Percentiles rank a stretch among this genome's conserved stretches.
These are phyloP conservation scores for Salinomyces thailandicus DNA, from an alignment of 2,329 filamentous ascomycete genomes.

Conservation along the genomic window DNA sequence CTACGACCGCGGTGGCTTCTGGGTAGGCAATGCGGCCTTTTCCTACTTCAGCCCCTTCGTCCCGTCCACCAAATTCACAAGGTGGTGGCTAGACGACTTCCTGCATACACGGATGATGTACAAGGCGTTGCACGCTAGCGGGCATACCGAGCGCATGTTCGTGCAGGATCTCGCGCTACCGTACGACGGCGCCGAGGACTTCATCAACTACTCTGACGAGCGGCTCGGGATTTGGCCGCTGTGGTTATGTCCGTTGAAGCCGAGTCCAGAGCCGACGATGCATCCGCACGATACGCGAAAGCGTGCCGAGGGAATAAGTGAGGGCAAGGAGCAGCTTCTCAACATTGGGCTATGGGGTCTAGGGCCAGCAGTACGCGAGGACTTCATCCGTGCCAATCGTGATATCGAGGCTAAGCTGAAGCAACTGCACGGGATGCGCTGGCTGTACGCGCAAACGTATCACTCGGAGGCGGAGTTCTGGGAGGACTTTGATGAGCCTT, in stretches of 20 bases:
- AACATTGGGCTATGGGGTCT: slow-evolving; percentile 57
- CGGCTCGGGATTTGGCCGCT: slow-evolving; percentile 36
- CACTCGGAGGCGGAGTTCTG: slow-evolving; percentile 61
- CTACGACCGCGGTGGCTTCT: slow-evolving; percentile 60
- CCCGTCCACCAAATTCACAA: slow-evolving; percentile 55
- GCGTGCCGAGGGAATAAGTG: background rate
- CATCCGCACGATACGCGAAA: slow-evolving; percentile 20
- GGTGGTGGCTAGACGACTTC: slow-evolving; percentile 51
- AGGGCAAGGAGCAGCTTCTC: slow-evolving; percentile 31
- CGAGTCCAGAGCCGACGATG: slow-evolving; percentile 20
- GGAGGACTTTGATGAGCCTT: slow-evolving; percentile 49
- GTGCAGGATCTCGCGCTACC: slow-evolving; percentile 52
- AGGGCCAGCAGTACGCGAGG: slow-evolving; percentile 31
- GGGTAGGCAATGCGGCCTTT: slow-evolving; percentile 54
- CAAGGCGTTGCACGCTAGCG: slow-evolving; percentile 52
- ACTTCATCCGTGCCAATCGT: slow-evolving; percentile 47
- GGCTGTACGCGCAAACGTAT: slow-evolving; percentile 59
- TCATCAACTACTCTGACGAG: slow-evolving; percentile 33
- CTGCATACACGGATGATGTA: slow-evolving; percentile 57
- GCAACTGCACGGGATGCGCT: slow-evolving; percentile 55
- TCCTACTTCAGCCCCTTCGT: slow-evolving; percentile 44
- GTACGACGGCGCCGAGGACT: slow-evolving; percentile 32
- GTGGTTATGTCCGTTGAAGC: slow-evolving; percentile 38
- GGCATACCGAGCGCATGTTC: slow-evolving; percentile 50
- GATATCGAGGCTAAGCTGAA: slow-evolving; percentile 50